phyloP scores from a whole-genome alignment of 2,329 filamentous ascomycete species.

The Pseudogymnoascus sp. region DNA sequence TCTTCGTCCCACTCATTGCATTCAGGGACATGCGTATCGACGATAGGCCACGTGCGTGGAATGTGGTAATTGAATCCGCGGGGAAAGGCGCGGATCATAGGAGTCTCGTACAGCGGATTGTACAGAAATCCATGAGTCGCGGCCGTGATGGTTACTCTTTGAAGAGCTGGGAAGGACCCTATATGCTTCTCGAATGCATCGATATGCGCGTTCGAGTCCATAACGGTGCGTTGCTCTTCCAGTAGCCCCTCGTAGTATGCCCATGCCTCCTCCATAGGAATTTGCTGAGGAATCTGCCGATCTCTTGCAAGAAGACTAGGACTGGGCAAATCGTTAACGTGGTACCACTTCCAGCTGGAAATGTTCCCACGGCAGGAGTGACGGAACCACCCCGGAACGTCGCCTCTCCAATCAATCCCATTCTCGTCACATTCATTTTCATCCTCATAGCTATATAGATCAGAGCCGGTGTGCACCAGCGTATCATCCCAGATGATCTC shows the following conservation, averaged over 20 bases:
- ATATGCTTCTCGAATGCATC: conserved; percentile 29
- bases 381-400: not conserved
- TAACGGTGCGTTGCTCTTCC: conserved; percentile 26
- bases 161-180: conserved; percentile 29
- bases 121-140: conserved; percentile 32
- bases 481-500: conserved; percentile 36
- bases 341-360: not conserved
- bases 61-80: conserved; percentile 33
- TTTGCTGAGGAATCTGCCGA: not conserved
- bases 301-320: not conserved
- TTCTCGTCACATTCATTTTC: not conserved
- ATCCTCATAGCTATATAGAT: not conserved
- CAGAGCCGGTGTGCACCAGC: not conserved
- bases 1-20: conserved; percentile 17
- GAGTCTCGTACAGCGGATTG: conserved; percentile 34
- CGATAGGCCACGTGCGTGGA: conserved; percentile 28
- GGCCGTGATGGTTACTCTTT: conserved; percentile 32
- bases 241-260: conserved; percentile 28
- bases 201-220: conserved; percentile 24
- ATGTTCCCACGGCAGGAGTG: not conserved
- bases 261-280: conserved; percentile 24
- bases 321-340: not conserved
- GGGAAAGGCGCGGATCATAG: conserved; percentile 35
- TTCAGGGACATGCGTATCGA: not conserved
- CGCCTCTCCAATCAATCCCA: not conserved